These are phyloP conservation scores for Coemansia sp. DNA, from an alignment of 192 early-diverging fungal species.

Conservation along the genomic window DNA sequence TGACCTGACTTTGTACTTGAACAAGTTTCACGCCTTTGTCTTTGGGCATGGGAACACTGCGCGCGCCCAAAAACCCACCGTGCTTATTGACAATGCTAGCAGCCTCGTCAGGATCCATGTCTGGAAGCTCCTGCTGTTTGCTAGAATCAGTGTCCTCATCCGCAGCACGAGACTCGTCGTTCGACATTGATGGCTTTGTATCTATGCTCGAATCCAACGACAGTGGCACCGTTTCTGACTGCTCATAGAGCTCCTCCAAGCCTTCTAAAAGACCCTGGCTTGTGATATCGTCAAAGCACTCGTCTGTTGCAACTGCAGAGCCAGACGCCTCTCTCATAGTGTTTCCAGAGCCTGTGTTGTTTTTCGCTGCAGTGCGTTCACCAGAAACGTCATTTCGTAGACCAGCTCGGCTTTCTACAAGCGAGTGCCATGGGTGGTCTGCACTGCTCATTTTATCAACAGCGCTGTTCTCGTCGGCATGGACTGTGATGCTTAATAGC, in stretches of 20 bases:
- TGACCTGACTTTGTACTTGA: neutral
- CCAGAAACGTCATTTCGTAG: too few relatives aligned
- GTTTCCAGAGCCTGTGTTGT: neutral
- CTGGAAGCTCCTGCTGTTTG: constrained; percentile 1
- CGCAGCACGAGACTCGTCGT: neutral
- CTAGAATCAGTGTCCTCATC: neutral
- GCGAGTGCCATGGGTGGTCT: neutral
- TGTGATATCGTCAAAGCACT: constrained; percentile 1
- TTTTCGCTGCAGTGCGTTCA: too few relatives aligned
- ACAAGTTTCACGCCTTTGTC: neutral
- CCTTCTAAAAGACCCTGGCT: constrained; percentile 40
- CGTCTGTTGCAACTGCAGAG: neutral
- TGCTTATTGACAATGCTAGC: constrained; percentile 14
- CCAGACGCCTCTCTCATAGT: neutral
- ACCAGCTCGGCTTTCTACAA: neutral
- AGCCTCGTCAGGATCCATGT: constrained; percentile 14
- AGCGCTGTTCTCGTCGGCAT: neutral
- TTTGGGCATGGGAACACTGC: neutral
- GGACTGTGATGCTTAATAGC: neutral
- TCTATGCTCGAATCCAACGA: neutral
- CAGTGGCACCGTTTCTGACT: neutral
- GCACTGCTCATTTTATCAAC: neutral
- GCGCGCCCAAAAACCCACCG: constrained; percentile 4
- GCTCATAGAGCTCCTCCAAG: constrained; percentile 43
- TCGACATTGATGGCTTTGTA: too few relatives aligned